Evolutionary conservation across 2,329 filamentous ascomycete species (phyloP).

Genomic region (Gaeumannomyces tritici): DNA sequence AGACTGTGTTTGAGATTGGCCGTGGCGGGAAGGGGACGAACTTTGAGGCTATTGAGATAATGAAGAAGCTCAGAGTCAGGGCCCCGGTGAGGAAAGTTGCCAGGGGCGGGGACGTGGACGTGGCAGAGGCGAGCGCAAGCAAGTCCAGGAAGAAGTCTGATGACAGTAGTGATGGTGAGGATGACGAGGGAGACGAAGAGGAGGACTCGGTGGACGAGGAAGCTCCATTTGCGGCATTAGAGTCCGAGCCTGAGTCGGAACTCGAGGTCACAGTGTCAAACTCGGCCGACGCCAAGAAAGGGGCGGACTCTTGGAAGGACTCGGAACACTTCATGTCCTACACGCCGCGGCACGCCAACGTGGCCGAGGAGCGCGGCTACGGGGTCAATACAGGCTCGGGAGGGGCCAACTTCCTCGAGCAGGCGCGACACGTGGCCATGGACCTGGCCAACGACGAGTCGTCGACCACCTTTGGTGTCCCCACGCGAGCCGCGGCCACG

Average conservation of each 20-base stretch:
- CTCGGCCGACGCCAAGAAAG: conserved; percentile 28
- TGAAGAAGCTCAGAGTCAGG: conserved; percentile 61
- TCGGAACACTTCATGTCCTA: conserved; percentile 95
- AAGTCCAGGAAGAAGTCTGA: conserved; percentile 16
- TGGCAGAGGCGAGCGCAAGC: conserved; percentile 30
- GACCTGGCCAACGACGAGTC: conserved; percentile 86
- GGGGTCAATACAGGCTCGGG: conserved; percentile 79
- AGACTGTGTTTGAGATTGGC: conserved; percentile 95
- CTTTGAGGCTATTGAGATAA: conserved; percentile 62
- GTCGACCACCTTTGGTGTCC: conserved; percentile 67
- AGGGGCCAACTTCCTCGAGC: conserved; percentile 71
- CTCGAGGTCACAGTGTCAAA: conserved; percentile 64
- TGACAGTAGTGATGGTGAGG: conserved; percentile 18
- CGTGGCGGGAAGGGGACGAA: conserved; percentile 53
- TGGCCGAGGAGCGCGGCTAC: conserved; percentile 85
- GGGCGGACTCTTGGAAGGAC: conserved; percentile 57
- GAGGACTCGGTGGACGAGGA: conserved; percentile 24
- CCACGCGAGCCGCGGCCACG: conserved; percentile 59
- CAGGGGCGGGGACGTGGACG: conserved; percentile 22
- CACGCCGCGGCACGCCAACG: conserved; percentile 68
- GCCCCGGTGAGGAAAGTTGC: conserved; percentile 48
- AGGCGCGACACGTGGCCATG: conserved; percentile 82
- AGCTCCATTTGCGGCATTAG: conserved; percentile 27
- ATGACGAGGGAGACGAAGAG: conserved; percentile 20
- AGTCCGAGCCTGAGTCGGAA: conserved; percentile 50